Evolutionary conservation across 352 stramenopile species (phyloP).

Genomic region (Phytopythium sindhum): DNA sequence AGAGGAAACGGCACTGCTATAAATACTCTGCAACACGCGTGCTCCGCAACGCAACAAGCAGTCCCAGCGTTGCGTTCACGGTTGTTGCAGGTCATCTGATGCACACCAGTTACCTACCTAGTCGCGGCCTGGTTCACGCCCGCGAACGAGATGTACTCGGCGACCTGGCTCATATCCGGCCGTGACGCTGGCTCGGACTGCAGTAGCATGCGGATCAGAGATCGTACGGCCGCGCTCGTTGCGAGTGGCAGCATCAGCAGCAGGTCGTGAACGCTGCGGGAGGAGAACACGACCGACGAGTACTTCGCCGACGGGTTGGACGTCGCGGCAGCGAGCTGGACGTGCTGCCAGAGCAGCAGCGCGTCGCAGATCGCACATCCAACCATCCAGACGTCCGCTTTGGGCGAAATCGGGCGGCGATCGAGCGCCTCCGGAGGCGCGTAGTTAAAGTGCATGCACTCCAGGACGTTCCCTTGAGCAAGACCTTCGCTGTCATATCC

Average conservation of each 20-base stretch:
- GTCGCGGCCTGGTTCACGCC: background rate
- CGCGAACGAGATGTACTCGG: conserved; percentile 52
- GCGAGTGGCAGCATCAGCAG: conserved; percentile 44
- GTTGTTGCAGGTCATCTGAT: too few relatives aligned
- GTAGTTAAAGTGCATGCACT: conserved; percentile 35
- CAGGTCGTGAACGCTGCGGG: conserved; percentile 39
- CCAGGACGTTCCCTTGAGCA: conserved; percentile 23
- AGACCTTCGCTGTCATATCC: conserved; percentile 33
- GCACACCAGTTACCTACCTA: too few relatives aligned
- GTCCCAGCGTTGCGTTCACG: too few relatives aligned
- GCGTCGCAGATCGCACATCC: conserved; percentile 52
- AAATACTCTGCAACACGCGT: background rate
- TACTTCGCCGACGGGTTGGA: conserved; percentile 6
- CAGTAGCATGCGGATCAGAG: conserved; percentile 60
- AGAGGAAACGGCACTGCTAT: background rate
- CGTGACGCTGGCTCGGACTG: conserved; percentile 53
- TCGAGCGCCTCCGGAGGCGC: conserved; percentile 41
- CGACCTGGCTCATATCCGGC: conserved; percentile 54
- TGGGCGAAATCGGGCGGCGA: conserved; percentile 25
- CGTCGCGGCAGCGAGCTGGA: conserved; percentile 22
- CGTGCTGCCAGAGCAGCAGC: conserved; percentile 47
- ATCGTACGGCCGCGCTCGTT: conserved; percentile 38
- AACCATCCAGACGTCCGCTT: conserved; percentile 66
- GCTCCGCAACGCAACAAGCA: too few relatives aligned
- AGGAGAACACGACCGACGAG: conserved; percentile 27